Conservation (phyloP, 2,329 filamentous ascomycete genomes). For the Penicillium freii region DNA sequence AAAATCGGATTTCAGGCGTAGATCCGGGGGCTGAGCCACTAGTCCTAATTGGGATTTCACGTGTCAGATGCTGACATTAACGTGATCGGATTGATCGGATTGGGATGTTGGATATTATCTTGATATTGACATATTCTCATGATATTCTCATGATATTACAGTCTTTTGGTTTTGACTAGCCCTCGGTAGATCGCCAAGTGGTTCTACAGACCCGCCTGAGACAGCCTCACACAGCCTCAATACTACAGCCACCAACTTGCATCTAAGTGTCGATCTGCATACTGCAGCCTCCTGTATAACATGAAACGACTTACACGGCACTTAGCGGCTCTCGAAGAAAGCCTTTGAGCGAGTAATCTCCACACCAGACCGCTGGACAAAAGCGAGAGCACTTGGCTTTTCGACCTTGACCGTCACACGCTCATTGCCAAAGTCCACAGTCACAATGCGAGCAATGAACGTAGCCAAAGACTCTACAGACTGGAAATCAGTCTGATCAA, state of each 20-base stretch:
- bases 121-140: neutral
- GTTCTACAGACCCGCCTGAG: neutral
- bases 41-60: slow-evolving; percentile 22
- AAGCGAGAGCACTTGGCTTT: slow-evolving; percentile 52
- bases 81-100: slow-evolving; percentile 2
- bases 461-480: slow-evolving; percentile 54
- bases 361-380: slow-evolving; percentile 50
- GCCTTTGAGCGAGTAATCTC: slow-evolving; percentile 48
- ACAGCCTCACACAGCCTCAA: neutral
- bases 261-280: neutral
- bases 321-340: slow-evolving; percentile 39
- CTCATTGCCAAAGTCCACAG: slow-evolving; percentile 46
- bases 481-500: slow-evolving; percentile 50
- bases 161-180: neutral
- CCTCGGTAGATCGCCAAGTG: neutral
- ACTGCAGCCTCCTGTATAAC: slow-evolving; percentile 1
- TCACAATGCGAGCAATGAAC: slow-evolving; percentile 47
- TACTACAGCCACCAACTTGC: neutral
- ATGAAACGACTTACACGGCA: slow-evolving; percentile 1
- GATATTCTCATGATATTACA: neutral
- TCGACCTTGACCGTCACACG: slow-evolving; percentile 49
- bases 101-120: neutral
- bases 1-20: slow-evolving; percentile 23
- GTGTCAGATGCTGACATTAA: slow-evolving; percentile 16
- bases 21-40: slow-evolving; percentile 22